Conservation (phyloP, 257 asterid genomes). For the Nyctanthes arbortristis region DNA sequence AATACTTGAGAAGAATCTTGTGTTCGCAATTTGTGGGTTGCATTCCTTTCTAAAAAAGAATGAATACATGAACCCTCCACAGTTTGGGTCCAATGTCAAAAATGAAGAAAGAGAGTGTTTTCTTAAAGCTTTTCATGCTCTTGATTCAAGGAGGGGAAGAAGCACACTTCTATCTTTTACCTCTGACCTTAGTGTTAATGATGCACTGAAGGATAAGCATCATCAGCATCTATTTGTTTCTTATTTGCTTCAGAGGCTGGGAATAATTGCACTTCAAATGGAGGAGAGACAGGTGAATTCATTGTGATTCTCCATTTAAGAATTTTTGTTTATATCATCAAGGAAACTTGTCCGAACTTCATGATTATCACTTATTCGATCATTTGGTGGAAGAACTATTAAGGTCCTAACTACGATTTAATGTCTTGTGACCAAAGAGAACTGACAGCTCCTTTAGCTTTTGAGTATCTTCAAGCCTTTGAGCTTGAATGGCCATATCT, state of each 20-base stretch:
- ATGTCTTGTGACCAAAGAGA: not conserved
- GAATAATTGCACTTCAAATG: constrained; percentile 65
- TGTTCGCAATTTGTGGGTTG: constrained; percentile 56
- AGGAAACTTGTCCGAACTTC: not conserved
- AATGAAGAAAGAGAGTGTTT: constrained; percentile 48
- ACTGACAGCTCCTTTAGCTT: not conserved
- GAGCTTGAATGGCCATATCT: too few relatives aligned
- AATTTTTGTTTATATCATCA: not conserved
- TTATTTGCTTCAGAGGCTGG: constrained; percentile 75
- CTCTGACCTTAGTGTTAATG: constrained; percentile 39
- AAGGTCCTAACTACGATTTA: not conserved
- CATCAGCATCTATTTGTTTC: constrained; percentile 53
- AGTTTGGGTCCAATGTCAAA: constrained; percentile 66
- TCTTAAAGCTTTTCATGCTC: constrained; percentile 55
- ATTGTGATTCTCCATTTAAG: not conserved
- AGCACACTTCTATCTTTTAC: constrained; percentile 48
- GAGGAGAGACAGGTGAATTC: constrained; percentile 65
- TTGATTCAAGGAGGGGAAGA: constrained; percentile 74
- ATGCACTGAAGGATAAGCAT: constrained; percentile 12
- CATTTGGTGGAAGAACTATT: not conserved
- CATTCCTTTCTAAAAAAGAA: constrained; percentile 46
- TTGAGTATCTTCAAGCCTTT: not conserved
- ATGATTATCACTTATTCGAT: too few relatives aligned
- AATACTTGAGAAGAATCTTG: constrained; percentile 57
- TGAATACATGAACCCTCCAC: constrained; percentile 32